Evolutionary conservation across 2,329 filamentous ascomycete genomes (phyloP).

Genomic region (Penicillium thymicola): DNA sequence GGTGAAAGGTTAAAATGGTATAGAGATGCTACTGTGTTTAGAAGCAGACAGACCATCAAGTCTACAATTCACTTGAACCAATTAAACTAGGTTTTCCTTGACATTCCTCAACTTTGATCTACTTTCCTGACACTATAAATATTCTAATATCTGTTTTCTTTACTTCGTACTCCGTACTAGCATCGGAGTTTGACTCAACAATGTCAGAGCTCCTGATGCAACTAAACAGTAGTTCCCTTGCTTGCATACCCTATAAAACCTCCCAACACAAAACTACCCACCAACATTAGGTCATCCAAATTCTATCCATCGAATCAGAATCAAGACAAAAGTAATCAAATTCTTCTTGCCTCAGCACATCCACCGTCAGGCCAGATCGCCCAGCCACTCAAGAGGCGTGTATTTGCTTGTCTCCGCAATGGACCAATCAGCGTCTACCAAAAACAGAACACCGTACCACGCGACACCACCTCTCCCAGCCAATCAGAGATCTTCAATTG

Average conservation of each 20-base stretch:
- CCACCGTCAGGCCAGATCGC: neutral
- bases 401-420: neutral
- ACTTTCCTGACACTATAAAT: neutral
- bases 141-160: neutral
- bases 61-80: neutral
- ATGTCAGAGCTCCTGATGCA: neutral
- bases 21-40: neutral
- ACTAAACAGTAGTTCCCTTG: constrained; percentile 2
- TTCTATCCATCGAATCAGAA: constrained; percentile 11
- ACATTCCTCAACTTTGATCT: neutral
- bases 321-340: constrained; percentile 11
- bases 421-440: constrained; percentile 13
- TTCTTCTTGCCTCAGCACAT: neutral
- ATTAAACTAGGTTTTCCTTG: neutral
- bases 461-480: neutral
- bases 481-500: constrained; percentile 29
- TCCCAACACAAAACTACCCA: neutral
- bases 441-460: constrained; percentile 1
- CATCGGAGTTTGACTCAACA: neutral
- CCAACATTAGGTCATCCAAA: neutral
- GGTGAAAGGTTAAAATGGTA: neutral
- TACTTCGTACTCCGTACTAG: neutral
- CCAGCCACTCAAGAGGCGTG: neutral
- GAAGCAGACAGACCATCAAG: neutral
- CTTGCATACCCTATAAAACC: neutral